Evolutionary conservation across 2,329 filamentous ascomycete species (phyloP).

Genomic region (Fusarium neocosmosporiellum): DNA sequence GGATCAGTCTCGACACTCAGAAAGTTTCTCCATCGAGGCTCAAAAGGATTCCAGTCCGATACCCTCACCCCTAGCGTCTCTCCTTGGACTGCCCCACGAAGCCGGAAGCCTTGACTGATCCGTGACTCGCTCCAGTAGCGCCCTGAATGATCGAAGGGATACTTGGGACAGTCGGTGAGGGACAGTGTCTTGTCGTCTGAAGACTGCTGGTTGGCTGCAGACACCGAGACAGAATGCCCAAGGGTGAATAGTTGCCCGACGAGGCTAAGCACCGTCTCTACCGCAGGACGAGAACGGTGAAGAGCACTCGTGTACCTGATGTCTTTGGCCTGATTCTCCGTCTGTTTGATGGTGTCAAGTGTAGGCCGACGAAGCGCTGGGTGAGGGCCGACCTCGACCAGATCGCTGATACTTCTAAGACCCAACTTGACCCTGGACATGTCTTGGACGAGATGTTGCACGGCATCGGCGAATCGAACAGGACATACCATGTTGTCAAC

Average conservation of each 20-base stretch:
- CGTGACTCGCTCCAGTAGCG: constrained; percentile 52
- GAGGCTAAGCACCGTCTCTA: neutral
- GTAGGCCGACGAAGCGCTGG: constrained; percentile 35
- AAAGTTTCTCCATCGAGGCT: constrained; percentile 44
- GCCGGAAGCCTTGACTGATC: constrained; percentile 42
- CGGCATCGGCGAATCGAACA: constrained; percentile 51
- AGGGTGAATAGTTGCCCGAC: neutral
- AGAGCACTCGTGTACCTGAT: neutral
- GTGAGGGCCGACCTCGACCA: constrained; percentile 43
- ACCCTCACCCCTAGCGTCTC: constrained; percentile 52
- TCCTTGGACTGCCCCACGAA: constrained; percentile 46
- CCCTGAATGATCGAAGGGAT: constrained; percentile 7
- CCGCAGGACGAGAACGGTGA: neutral
- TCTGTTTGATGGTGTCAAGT: neutral
- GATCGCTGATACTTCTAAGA: neutral
- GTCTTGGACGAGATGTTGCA: constrained; percentile 13
- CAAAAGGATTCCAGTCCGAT: constrained; percentile 30
- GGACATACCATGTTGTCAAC: constrained; percentile 51
- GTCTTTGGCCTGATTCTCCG: neutral
- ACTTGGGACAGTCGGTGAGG: neutral
- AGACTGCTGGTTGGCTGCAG: neutral
- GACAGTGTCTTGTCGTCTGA: neutral
- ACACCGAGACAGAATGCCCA: neutral
- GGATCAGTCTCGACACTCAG: constrained; percentile 36
- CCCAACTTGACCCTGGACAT: neutral